Percentiles rank a stretch among this genome's conserved stretches.
Conservation (phyloP, 2,329 filamentous ascomycete species). For the Xylariaceae sp. region DNA sequence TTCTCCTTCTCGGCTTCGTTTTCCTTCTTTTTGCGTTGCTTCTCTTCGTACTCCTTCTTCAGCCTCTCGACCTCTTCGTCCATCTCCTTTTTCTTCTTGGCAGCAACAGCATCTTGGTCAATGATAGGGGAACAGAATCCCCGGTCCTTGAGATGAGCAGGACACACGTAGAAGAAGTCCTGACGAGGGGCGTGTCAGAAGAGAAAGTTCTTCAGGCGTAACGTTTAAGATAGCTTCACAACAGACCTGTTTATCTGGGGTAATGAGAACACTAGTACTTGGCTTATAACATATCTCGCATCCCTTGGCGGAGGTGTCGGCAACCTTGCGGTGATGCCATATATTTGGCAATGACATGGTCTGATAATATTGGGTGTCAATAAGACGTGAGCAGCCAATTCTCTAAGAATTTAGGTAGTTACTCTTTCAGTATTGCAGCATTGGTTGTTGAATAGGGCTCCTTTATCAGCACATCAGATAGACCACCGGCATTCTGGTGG, state of each 20-base stretch:
- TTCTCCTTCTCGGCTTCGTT: constrained; percentile 67
- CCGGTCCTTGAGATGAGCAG: constrained; percentile 79
- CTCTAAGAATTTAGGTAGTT: neutral
- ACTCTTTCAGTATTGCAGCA: neutral
- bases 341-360: constrained; percentile 72
- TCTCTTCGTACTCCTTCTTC: constrained; percentile 81
- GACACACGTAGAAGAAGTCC: constrained; percentile 94
- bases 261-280: constrained; percentile 85
- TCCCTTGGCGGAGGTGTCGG: constrained; percentile 79
- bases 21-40: constrained; percentile 71
- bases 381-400: neutral
- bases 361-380: neutral
- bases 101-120: constrained; percentile 70
- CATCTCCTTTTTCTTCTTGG: constrained; percentile 69
- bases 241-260: constrained; percentile 82
- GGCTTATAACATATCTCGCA: constrained; percentile 95
- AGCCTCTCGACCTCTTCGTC: constrained; percentile 69
- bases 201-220: neutral
- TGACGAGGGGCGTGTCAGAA: constrained; percentile 34
- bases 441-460: neutral
- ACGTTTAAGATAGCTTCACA: constrained; percentile 11
- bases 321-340: constrained; percentile 86
- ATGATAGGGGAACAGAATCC: constrained; percentile 80
- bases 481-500: no score
- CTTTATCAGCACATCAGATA: no score